Evolutionary conservation across 352 stramenopile species (phyloP), one percentile per base, ranked within the genome.

Genomic region (Globisporangium polare): DNA sequence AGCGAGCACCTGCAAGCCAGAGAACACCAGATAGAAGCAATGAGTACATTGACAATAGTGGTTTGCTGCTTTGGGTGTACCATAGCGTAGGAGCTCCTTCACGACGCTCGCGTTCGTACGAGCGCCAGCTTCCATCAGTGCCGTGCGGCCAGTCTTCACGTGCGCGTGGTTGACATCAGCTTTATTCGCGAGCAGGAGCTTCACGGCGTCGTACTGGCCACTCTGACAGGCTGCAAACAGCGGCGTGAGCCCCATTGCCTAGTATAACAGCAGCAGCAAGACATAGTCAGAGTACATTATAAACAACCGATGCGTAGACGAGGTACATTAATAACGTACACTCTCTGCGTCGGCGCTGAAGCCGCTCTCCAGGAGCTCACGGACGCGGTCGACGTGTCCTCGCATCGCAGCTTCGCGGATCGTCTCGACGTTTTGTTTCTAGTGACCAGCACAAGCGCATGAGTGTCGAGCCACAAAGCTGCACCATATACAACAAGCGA

Each of bases 211-310:
- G 10, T 81, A 52, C 39, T 84, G 74, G 0, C 70, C 74, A 43
- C 67, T 83, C 45, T 88, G 72, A 29, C 77, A 83, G 1, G 77
- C 79, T 46, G 74, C 82, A 24, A 85, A 53, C 26, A 91, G 69
- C 8, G 82, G 79, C 9, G 79, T 91, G 24, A 91, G 68, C 1
- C 82, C 82, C 78, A 89, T 88, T 0, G 79, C 82, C 82, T 89
- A 57, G 1, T 57, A 41, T 2, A 63, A 53, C 29, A 33, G 8
- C 29, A 33, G 9, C 7, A 46, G 12, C 12, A 39, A 20, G 45
- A 35, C 17, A 58, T 50, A 0, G 43, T 33, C 45, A 26, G 18
- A 46, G 5, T 10, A 56, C 37, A 49, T 6, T 45, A 22, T 15
- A 31, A 12, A 9, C 52, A 31, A 46, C 12, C 10, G 2, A 37